Evolutionary conservation across 2,329 filamentous ascomycete genomes (phyloP).

Genomic region (Pseudofabraea citricarpa): DNA sequence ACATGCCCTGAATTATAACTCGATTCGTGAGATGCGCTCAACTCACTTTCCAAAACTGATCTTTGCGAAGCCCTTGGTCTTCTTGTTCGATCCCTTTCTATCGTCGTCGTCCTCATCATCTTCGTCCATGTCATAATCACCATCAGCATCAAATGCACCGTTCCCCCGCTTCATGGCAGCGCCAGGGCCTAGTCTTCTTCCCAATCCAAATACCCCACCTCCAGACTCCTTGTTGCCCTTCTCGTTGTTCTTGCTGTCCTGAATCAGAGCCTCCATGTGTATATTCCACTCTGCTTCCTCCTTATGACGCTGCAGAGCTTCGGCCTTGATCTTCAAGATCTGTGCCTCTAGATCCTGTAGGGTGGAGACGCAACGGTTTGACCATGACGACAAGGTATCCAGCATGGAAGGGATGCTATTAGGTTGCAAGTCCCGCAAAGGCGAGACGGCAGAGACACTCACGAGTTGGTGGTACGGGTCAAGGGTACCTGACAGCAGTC

Average conservation of each 20-base stretch:
- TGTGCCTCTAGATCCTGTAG: conserved; percentile 72
- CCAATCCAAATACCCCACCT: conserved; percentile 43
- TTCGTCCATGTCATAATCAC: conserved; percentile 45
- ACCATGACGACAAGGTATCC: conserved; percentile 67
- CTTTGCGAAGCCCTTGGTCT: conserved; percentile 38
- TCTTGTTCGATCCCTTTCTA: conserved; percentile 48
- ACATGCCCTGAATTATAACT: too few relatives aligned
- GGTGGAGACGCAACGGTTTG: conserved; percentile 68
- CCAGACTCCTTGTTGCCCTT: conserved; percentile 35
- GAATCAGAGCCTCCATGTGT: conserved; percentile 21
- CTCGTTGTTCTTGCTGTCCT: conserved; percentile 40
- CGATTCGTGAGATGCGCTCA: too few relatives aligned
- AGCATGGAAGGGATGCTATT: conserved; percentile 67
- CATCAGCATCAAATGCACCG: conserved; percentile 47
- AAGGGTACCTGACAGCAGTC: conserved; percentile 75
- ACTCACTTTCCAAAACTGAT: conserved; percentile 2
- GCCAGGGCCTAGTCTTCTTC: conserved; percentile 14
- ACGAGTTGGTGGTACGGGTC: conserved; percentile 73
- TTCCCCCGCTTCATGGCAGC: conserved; percentile 16
- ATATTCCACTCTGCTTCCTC: conserved; percentile 27
- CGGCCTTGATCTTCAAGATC: conserved; percentile 59
- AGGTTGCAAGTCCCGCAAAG: conserved; percentile 80
- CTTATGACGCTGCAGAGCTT: conserved; percentile 48
- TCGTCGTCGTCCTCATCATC: conserved; percentile 49
- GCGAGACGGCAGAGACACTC: conserved; percentile 73